A percentile compares a stretch with the other conserved stretches of the same genome.
These are phyloP conservation scores for Ceratocystis harringtonii DNA, from an alignment of 2,329 filamentous ascomycete genomes.

Conservation along the genomic window DNA sequence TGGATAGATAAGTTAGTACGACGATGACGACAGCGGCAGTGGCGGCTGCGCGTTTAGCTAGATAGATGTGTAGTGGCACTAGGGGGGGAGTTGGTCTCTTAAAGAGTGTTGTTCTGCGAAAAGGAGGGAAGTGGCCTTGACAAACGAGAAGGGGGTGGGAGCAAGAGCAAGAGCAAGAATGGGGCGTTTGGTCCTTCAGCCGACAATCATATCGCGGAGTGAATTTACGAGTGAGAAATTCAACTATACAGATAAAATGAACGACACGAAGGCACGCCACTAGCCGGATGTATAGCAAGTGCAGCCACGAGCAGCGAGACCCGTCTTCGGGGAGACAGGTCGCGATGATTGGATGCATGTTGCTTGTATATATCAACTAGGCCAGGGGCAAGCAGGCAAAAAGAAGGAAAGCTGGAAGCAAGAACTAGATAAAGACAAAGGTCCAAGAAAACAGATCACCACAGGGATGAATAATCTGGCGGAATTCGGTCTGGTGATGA, in stretches of 20 bases:
- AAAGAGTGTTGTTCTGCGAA: background rate
- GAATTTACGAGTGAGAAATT: too few relatives aligned
- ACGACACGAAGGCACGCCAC: too few relatives aligned
- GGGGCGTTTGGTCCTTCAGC: background rate
- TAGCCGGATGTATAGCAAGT: too few relatives aligned
- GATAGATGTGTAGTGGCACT: background rate
- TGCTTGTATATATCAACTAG: too few relatives aligned
- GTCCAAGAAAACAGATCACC: background rate
- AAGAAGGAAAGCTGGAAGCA: background rate
- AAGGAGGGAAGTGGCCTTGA: background rate
- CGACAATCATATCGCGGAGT: background rate
- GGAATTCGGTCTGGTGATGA: background rate
- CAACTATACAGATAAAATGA: too few relatives aligned
- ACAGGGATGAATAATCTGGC: background rate
- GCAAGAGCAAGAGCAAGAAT: background rate
- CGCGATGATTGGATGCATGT: too few relatives aligned
- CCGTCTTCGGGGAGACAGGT: too few relatives aligned
- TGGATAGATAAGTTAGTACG: conserved; percentile 34
- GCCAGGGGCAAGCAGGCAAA: too few relatives aligned
- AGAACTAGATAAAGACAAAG: background rate
- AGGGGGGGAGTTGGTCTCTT: background rate
- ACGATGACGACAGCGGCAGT: too few relatives aligned
- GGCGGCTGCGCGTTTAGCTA: background rate
- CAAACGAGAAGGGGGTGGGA: background rate
- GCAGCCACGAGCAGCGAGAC: too few relatives aligned